Evolutionary conservation across 306 rosid genomes (phyloP).

Genomic region (Quercus bicolor): DNA sequence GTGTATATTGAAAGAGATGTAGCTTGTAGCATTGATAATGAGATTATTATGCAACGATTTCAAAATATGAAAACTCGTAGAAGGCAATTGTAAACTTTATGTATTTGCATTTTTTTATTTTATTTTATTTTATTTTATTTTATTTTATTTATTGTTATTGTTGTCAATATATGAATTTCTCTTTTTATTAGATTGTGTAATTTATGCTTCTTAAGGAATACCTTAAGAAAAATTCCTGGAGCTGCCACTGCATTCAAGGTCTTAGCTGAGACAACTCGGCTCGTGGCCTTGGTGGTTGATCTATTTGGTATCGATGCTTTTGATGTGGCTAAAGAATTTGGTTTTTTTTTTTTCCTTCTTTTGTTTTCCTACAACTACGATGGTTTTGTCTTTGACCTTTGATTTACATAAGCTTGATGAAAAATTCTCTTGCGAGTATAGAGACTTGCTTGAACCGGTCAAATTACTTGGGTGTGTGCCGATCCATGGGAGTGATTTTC

Average conservation of each 20-base stretch:
- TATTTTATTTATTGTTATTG: too few species aligned
- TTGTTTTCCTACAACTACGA: slow-evolving; percentile 7
- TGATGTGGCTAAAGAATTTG: slow-evolving; percentile 23
- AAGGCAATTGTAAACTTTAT: too few species aligned
- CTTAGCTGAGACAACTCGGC: slow-evolving; percentile 19
- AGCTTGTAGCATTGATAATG: too few species aligned
- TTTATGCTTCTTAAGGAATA: too few species aligned
- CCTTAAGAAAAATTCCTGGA: too few species aligned
- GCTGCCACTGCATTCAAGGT: not conserved
- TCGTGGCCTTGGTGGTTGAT: slow-evolving; percentile 16
- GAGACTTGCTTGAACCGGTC: slow-evolving; percentile 21
- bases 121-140: too few species aligned
- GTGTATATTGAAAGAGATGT: too few species aligned
- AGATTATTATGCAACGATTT: too few species aligned
- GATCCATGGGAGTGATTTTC: slow-evolving; percentile 8
- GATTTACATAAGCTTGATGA: slow-evolving; percentile 23
- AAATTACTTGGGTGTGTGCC: slow-evolving; percentile 24
- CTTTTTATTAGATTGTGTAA: too few species aligned
- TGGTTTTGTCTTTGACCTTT: slow-evolving; percentile 13
- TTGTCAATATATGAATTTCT: too few species aligned
- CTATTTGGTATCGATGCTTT: slow-evolving; percentile 17
- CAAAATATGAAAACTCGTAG: too few species aligned
- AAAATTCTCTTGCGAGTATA: slow-evolving; percentile 2
- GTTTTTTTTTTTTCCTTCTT: not conserved
- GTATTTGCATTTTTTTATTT: too few species aligned